phyloP scores from a whole-genome alignment of 2,329 filamentous ascomycete species.

The Trichophyton benhamiae region DNA sequence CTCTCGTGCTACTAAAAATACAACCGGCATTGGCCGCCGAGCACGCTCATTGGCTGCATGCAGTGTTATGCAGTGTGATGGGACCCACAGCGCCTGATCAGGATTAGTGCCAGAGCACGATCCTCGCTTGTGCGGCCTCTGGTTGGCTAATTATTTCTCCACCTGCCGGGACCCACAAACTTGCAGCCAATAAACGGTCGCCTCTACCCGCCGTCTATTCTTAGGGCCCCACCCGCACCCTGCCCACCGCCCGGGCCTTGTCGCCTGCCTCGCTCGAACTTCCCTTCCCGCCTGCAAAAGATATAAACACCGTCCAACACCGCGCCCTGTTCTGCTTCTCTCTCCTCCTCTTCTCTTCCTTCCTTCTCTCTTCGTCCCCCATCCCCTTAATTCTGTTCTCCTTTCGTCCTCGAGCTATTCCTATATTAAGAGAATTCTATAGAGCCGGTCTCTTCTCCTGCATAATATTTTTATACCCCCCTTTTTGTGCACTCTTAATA shows the following conservation, averaged over 20 bases:
- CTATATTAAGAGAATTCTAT: slow-evolving; percentile 15
- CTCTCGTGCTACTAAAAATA: slow-evolving; percentile 1
- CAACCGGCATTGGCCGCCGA: background rate
- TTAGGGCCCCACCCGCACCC: background rate
- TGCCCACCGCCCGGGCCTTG: background rate
- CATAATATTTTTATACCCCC: slow-evolving; percentile 1
- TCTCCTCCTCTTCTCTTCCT: background rate
- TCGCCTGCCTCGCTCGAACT: slow-evolving; percentile 15
- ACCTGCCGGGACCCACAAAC: background rate
- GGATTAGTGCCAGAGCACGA: background rate
- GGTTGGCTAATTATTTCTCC: background rate
- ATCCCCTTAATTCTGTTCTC: slow-evolving; percentile 1
- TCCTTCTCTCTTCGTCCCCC: background rate
- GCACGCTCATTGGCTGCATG: background rate
- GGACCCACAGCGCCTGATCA: background rate
- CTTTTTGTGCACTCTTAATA: slow-evolving; percentile 10
- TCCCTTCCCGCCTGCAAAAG: background rate
- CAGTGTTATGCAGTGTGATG: slow-evolving; percentile 3
- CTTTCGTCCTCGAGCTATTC: slow-evolving; percentile 23
- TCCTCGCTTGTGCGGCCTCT: background rate
- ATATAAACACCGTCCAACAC: slow-evolving; percentile 7
- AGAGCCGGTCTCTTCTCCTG: slow-evolving; percentile 4
- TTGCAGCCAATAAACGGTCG: background rate
- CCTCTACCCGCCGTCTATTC: background rate
- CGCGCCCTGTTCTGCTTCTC: slow-evolving; percentile 1